These are phyloP conservation scores for Mucor indicus DNA, from an alignment of 371 early-diverging fungal genomes.

Conservation along the genomic window DNA sequence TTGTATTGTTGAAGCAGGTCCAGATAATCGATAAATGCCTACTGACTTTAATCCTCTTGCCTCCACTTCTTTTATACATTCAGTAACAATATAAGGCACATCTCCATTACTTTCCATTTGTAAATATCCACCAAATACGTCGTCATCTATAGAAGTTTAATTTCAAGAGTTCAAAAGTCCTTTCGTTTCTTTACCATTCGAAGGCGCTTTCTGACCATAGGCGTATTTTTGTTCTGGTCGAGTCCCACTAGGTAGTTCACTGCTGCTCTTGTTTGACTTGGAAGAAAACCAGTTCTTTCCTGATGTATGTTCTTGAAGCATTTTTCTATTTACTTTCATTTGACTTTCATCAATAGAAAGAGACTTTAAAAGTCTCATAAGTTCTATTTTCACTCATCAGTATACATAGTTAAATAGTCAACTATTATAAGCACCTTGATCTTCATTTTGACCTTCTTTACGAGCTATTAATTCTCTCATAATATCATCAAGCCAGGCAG, in stretches of 20 bases:
- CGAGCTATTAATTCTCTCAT: conserved; percentile 49
- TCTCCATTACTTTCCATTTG: conserved; percentile 38
- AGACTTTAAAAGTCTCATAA: conserved; percentile 19
- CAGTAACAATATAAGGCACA: conserved; percentile 62
- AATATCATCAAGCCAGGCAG: conserved; percentile 46
- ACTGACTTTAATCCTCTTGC: conserved; percentile 55
- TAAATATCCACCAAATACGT: conserved; percentile 69
- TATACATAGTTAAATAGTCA: background rate
- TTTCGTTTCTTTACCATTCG: conserved; percentile 4
- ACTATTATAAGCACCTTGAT: conserved; percentile 2
- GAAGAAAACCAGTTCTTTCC: conserved; percentile 14
- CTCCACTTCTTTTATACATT: conserved; percentile 70
- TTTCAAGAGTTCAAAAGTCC: background rate
- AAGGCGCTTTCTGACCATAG: conserved; percentile 6
- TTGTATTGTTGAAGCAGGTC: conserved; percentile 70
- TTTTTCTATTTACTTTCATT: conserved; percentile 29
- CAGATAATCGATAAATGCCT: conserved; percentile 84
- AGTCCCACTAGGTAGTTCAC: background rate
- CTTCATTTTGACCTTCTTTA: conserved; percentile 25
- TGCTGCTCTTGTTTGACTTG: background rate
- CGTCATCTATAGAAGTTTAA: conserved; percentile 20
- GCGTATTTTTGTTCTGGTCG: conserved; percentile 7
- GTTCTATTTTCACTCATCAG: conserved; percentile 3
- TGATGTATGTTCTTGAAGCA: conserved; percentile 6
- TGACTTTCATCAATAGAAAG: conserved; percentile 19